A percentile compares a stretch with the other conserved stretches of the same genome.
Conservation (phyloP, 345 rosid species). For the Capsella bursapastoris region DNA sequence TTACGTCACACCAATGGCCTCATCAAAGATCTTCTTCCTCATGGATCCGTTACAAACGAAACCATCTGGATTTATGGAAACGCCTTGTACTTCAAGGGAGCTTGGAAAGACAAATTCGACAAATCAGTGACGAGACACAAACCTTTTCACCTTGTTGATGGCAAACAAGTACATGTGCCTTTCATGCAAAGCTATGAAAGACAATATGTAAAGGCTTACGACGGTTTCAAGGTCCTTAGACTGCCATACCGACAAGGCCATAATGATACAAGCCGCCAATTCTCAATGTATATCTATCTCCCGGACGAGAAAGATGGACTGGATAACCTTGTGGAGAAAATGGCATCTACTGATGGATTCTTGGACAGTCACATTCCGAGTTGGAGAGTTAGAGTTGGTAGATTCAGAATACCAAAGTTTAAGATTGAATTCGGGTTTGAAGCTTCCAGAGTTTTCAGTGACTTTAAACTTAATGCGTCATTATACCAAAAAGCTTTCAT, state of each 20-base stretch:
- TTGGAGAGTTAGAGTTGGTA: neutral
- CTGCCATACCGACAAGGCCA: neutral
- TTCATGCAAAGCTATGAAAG: neutral
- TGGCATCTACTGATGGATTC: constrained; percentile 2
- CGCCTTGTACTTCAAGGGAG: neutral
- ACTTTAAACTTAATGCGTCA: neutral
- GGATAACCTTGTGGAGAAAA: neutral
- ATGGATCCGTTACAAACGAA: neutral
- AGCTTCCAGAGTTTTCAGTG: neutral
- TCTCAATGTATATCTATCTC: neutral
- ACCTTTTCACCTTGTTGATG: neutral
- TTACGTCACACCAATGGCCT: neutral
- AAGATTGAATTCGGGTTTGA: constrained; percentile 5
- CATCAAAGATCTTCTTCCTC: neutral
- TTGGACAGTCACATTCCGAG: constrained; percentile 16
- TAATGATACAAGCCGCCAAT: neutral
- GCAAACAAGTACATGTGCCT: neutral
- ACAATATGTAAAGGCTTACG: neutral
- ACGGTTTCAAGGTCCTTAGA: constrained; percentile 5
- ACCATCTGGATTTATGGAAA: neutral
- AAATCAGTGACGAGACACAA: neutral
- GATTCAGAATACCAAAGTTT: constrained; percentile 21
- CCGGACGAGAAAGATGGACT: neutral
- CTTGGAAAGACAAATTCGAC: neutral
- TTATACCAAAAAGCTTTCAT: neutral